Evolutionary conservation across 2,329 filamentous ascomycete species (phyloP), one percentile per base, ranked within the genome.

Genomic region (Colletotrichum sp.): DNA sequence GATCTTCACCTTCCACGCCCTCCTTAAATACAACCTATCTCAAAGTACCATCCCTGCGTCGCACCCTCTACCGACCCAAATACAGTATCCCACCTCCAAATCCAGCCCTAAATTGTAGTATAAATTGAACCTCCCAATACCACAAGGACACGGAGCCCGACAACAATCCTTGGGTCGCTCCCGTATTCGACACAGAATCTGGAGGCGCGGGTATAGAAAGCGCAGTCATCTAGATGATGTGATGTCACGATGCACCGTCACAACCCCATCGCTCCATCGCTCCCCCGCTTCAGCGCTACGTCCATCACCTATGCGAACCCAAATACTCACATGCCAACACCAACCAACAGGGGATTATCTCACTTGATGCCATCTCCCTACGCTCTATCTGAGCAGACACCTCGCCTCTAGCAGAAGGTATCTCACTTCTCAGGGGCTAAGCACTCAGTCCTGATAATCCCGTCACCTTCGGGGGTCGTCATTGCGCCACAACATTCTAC

Each of bases 361-460:
- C 2, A 28, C 26, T 49, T 9, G 18, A 4, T n/a, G 18, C 5
- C 18, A 21, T 49, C 1, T 12, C 1, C 9, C 39, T 12, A 9
- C 9, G 5, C 5, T 12, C 18, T 12, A 6, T 9, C 39, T 7
- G 10, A n/a, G 18, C 9, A 21, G 18, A n/a, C 7, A 18, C 5
- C 16, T 1, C 36, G 5, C 39, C 2, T 18, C 4, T 7, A 49
- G 3, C 9, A n/a, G 39, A 7, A 4, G 18, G 0, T 49, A 3
- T 6, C 39, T 12, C 18, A 49, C 3, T 7, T 7, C 18, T 49
- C 39, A 49, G 39, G 2, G 1, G 7, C 15, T 5, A 39, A 16
- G 4, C 36, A 18, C 16, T 39, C 15, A 39, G 36, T 5, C 7
- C 15, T 4, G 15, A 7, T 16, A 44, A 44, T 44, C 16, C 16